A percentile compares a stretch with the other conserved stretches of the same genome.
These are phyloP conservation scores for Periglandula ipomoeae DNA, from an alignment of 2,329 filamentous ascomycete genomes.

Conservation along the genomic window DNA sequence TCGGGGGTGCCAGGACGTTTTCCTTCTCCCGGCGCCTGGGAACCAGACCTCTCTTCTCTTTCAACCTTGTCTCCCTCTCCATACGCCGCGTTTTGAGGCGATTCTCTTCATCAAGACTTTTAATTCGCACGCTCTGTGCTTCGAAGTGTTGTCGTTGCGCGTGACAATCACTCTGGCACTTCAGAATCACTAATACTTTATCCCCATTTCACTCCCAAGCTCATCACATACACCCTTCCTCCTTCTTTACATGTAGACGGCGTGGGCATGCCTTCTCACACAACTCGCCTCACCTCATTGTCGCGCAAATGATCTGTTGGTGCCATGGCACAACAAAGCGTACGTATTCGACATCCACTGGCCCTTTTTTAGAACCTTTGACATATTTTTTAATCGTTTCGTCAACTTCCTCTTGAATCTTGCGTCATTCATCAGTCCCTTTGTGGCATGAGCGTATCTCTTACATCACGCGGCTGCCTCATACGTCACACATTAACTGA, in stretches of 20 bases:
- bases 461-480: slow-evolving; percentile 1
- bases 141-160: neutral
- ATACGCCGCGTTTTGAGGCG: slow-evolving; percentile 17
- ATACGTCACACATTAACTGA: slow-evolving; percentile 2
- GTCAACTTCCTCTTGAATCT: neutral
- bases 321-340: slow-evolving; percentile 32
- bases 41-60: slow-evolving; percentile 24
- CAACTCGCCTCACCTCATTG: slow-evolving; percentile 22
- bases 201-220: neutral
- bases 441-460: neutral
- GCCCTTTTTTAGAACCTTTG: slow-evolving; percentile 7
- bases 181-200: neutral
- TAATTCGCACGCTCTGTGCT: slow-evolving; percentile 2
- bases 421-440: neutral
- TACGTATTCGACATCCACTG: slow-evolving; percentile 15
- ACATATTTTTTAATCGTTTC: slow-evolving; percentile 1
- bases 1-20: slow-evolving; percentile 29
- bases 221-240: slow-evolving; percentile 2
- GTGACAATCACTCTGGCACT: neutral
- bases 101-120: slow-evolving; percentile 17
- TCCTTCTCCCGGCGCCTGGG: slow-evolving; percentile 26
- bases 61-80: slow-evolving; percentile 24
- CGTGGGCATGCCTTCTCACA: slow-evolving; percentile 20
- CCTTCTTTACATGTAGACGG: slow-evolving; percentile 10
- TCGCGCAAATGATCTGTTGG: slow-evolving; percentile 25